Conservation (phyloP, 805 yeast species). For the Starmerella riodocensis region DNA sequence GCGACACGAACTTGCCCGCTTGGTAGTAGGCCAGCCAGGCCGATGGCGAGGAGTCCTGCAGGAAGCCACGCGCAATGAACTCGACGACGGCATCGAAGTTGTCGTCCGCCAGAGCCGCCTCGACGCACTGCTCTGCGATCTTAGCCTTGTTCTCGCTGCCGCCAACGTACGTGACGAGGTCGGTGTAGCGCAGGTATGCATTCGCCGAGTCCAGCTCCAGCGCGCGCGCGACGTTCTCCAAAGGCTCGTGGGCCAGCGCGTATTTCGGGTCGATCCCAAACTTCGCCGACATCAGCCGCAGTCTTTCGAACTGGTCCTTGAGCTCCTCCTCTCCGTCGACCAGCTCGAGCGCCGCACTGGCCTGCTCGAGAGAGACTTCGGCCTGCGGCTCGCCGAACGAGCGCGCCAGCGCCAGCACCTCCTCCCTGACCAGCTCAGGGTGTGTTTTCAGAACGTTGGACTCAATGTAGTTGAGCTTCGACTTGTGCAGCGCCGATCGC, state of each 20-base stretch:
- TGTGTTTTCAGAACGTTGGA: background rate
- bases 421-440: conserved; percentile 1
- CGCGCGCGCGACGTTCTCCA: conserved; percentile 22
- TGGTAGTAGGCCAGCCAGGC: conserved; percentile 67
- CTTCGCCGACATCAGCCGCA: conserved; percentile 5
- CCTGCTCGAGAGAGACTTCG: conserved; percentile 1
- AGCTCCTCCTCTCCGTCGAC: conserved; percentile 4
- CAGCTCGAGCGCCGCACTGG: conserved; percentile 9
- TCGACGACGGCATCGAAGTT: conserved; percentile 50
- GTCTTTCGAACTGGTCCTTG: background rate
- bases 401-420: conserved; percentile 4
- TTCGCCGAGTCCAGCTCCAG: conserved; percentile 25
- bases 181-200: conserved; percentile 23
- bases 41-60: conserved; percentile 18
- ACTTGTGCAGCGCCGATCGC: conserved; percentile 5
- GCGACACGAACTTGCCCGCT: conserved; percentile 46
- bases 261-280: conserved; percentile 11
- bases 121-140: conserved; percentile 36
- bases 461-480: conserved; percentile 14
- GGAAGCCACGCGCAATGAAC: conserved; percentile 15
- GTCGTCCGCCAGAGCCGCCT: conserved; percentile 47
- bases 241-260: conserved; percentile 16
- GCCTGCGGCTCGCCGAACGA: conserved; percentile 3
- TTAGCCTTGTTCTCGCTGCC: conserved; percentile 2
- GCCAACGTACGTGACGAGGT: conserved; percentile 15